Conservation (phyloP, 2,329 filamentous ascomycete genomes). For the Dothideomycetes sp. region DNA sequence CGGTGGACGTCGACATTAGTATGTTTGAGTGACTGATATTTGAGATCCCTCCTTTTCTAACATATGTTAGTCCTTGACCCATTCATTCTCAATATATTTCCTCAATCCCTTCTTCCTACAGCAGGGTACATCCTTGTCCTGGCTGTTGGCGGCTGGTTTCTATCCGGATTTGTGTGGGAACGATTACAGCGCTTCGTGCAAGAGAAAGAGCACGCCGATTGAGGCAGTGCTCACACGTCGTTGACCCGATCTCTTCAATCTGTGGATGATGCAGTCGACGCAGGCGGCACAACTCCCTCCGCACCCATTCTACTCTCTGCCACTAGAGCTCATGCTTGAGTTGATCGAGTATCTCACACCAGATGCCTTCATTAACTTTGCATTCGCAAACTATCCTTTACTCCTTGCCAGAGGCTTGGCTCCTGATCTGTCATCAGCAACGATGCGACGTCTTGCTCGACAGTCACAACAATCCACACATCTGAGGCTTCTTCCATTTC, state of each 20-base stretch:
- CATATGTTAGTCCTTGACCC: constrained; percentile 65
- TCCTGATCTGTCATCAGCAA: constrained; percentile 24
- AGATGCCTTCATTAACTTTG: constrained; percentile 36
- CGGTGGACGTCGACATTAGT: constrained; percentile 66
- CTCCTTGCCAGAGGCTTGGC: constrained; percentile 31
- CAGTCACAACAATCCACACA: constrained; percentile 22
- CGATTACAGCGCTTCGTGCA: constrained; percentile 17
- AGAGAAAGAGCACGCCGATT: constrained; percentile 16
- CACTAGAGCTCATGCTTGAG: constrained; percentile 38
- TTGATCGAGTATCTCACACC: constrained; percentile 34
- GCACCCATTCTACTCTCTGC: constrained; percentile 33
- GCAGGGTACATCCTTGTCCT: constrained; percentile 58
- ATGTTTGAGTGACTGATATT: constrained; percentile 15
- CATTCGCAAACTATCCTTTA: constrained; percentile 38
- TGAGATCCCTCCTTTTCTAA: not conserved
- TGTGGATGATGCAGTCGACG: constrained; percentile 2
- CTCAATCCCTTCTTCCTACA: constrained; percentile 65
- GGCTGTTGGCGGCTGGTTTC: constrained; percentile 43
- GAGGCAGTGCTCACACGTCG: not conserved
- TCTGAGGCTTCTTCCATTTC: constrained; percentile 26
- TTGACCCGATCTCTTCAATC: not conserved
- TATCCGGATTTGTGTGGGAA: constrained; percentile 38
- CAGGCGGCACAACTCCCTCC: constrained; percentile 9
- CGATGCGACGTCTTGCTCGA: constrained; percentile 17
- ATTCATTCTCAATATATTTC: constrained; percentile 69